Evolutionary conservation across 2,329 filamentous ascomycete genomes (phyloP), one percentile per base, ranked within the genome.

Genomic region (Lasiodiplodia gonubiensis): DNA sequence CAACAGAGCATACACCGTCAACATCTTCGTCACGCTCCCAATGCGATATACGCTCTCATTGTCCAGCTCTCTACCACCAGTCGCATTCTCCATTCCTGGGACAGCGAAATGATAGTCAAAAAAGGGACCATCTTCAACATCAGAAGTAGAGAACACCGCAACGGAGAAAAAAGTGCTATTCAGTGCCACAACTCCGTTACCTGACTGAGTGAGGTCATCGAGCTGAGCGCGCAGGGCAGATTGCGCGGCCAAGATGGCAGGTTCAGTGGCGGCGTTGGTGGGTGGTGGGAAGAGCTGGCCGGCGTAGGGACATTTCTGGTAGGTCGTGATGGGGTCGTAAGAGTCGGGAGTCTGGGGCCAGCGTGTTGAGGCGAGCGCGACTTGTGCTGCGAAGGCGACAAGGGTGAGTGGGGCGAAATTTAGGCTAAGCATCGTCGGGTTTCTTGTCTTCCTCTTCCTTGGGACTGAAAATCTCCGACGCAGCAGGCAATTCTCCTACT

Each of bases 21-120:
- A 78, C 7, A 83, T 71, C 71, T 85, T 85, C 11, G 81, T 81
- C 12, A 84, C 72, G 69, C 82, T 84, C 16, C 75, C 80, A 4
- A 81, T 71, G 2, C 78, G 74, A 70, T 80, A 86, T 23, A 81
- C 72, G 0, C 74, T 80, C 60, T 82, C 70, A 5, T 68, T 52
- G 42, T 75, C 69, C 5, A 80, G 72, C 60, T 69, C 7, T 64
- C 69, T 16, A 49, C 53, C 42, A 64, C 69, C 33, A 48, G 68
- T 25, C 67, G 42, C 46, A n/a, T 49, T 66, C 8, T 64, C 70
- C 16, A 78, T 70, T 8, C 70, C 70, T 11, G 75, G 74, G n/a
- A 77, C 75, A 6, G 77, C 78, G 64, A 79, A 76, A 25, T 77
- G 76, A 27, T 78, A 76, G 7, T 75, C 71, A 60, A 76, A 79